Conservation (phyloP, 2,329 filamentous ascomycete species). For the Colletotrichum sp. region DNA sequence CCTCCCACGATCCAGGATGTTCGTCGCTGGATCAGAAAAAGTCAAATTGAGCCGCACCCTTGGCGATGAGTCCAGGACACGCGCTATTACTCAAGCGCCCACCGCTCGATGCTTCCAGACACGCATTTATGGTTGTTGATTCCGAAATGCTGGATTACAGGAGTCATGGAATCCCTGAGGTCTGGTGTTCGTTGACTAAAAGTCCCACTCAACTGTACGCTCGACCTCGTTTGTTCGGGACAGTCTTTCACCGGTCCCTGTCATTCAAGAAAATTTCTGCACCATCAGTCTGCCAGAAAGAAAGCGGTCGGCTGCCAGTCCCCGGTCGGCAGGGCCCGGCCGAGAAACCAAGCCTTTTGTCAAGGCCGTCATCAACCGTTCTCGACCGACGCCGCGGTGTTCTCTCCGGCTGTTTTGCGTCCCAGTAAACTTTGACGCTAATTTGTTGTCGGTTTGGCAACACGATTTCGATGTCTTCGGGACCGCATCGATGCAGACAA, state of each 20-base stretch:
- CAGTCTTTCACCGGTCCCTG: background rate
- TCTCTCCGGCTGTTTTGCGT: background rate
- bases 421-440: background rate
- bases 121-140: background rate
- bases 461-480: background rate
- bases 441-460: background rate
- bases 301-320: background rate
- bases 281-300: background rate
- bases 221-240: background rate
- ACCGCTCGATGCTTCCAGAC: background rate
- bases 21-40: background rate
- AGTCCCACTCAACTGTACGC: background rate
- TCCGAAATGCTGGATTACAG: background rate
- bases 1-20: background rate
- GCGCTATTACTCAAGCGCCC: slow-evolving; percentile 2
- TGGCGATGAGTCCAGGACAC: background rate
- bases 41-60: slow-evolving; percentile 4
- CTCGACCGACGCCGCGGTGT: background rate
- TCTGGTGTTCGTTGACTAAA: background rate
- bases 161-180: background rate
- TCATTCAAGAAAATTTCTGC: background rate
- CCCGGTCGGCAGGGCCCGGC: background rate
- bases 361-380: background rate
- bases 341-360: background rate
- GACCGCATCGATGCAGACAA: background rate